phyloP scores from a whole-genome alignment of 768 basidiomycete species.

The Sporobolomyces pararoseus region DNA sequence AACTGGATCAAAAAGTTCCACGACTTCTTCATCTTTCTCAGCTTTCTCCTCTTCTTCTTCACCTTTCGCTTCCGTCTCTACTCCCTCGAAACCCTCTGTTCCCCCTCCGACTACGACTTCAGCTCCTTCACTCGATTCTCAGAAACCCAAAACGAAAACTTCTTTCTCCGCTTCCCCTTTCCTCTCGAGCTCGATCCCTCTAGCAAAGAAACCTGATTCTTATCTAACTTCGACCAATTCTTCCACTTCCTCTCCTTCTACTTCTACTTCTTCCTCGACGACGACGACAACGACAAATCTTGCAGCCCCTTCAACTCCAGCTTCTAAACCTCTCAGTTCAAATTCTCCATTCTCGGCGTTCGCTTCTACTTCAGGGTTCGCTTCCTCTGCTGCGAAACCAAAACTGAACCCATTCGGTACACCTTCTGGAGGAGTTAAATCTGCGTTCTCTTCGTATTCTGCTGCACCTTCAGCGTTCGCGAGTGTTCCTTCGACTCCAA shows the following conservation, averaged over 20 bases:
- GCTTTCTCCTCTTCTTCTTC: conserved; percentile 31
- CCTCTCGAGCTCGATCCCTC: conserved; percentile 11
- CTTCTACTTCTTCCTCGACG: background rate
- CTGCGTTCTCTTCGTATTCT: conserved; percentile 32
- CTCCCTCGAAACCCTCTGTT: background rate
- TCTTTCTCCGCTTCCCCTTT: conserved; percentile 28
- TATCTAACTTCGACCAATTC: no score
- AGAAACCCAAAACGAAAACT: conserved; percentile 37
- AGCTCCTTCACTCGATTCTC: background rate
- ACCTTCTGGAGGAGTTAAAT: background rate
- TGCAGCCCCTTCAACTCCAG: conserved; percentile 1
- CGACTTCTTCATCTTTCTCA: conserved; percentile 38
- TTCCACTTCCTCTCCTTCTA: background rate
- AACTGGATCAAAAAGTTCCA: background rate
- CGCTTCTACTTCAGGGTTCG: conserved; percentile 36
- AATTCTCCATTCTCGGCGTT: conserved; percentile 36
- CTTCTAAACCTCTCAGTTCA: conserved; percentile 19
- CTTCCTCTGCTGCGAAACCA: background rate
- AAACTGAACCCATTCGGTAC: background rate
- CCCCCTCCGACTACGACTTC: background rate
- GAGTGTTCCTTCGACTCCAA: conserved; percentile 14
- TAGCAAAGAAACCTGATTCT: background rate
- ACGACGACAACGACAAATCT: no score
- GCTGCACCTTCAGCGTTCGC: conserved; percentile 33
- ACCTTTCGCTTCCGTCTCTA: conserved; percentile 27